Evolutionary conservation across 2,329 filamentous ascomycete genomes (phyloP).

Genomic region (Fusarium tjaetaba): DNA sequence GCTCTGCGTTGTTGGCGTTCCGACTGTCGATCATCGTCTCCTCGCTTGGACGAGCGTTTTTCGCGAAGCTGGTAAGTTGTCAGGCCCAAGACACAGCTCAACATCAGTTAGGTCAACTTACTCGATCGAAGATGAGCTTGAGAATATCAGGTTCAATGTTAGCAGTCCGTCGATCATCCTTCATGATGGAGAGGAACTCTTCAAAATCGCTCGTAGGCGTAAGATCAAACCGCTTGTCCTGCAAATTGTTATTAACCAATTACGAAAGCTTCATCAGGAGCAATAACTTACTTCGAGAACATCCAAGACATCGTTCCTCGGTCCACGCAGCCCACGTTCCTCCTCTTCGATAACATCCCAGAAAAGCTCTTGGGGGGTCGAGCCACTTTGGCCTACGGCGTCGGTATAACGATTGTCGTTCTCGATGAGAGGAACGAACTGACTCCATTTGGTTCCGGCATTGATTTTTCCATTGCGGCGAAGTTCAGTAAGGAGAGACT

Average conservation of each 20-base stretch:
- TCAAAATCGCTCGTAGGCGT: slow-evolving; percentile 86
- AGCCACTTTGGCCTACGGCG: slow-evolving; percentile 86
- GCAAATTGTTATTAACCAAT: slow-evolving; percentile 22
- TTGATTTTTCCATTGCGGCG: slow-evolving; percentile 82
- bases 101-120: slow-evolving; percentile 51
- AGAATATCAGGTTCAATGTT: slow-evolving; percentile 84
- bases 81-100: background rate
- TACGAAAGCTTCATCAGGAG: background rate
- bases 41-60: slow-evolving; percentile 80
- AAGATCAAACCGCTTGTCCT: slow-evolving; percentile 94
- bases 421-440: slow-evolving; percentile 78
- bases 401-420: slow-evolving; percentile 84
- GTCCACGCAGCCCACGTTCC: slow-evolving; percentile 83
- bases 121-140: slow-evolving; percentile 83
- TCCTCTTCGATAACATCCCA: slow-evolving; percentile 97
- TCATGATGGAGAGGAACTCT: slow-evolving; percentile 85
- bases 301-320: slow-evolving; percentile 85
- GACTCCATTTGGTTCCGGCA: slow-evolving; percentile 89
- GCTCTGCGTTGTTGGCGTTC: slow-evolving; percentile 88
- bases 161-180: slow-evolving; percentile 87
- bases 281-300: slow-evolving; percentile 78
- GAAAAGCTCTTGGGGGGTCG: slow-evolving; percentile 89
- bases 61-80: slow-evolving; percentile 73
- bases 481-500: slow-evolving; percentile 78
- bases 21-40: slow-evolving; percentile 84